These are phyloP conservation scores for Actinomortierella ambigua DNA, from an alignment of 371 early-diverging fungal genomes.

Conservation along the genomic window DNA sequence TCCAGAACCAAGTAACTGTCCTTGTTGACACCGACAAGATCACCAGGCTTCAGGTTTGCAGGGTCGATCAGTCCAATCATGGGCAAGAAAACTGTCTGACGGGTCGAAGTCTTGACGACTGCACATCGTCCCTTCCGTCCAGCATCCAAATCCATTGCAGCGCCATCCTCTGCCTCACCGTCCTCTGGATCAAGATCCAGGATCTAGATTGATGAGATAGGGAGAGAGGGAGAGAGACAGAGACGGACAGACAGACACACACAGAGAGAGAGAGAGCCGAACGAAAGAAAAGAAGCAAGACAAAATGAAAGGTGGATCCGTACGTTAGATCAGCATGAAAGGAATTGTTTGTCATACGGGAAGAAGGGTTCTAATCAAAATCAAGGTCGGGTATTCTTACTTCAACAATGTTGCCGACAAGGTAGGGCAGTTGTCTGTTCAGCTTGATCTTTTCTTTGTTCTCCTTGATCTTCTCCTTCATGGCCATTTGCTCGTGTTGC, in stretches of 20 bases:
- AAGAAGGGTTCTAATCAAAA: neutral
- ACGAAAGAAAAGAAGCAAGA: neutral
- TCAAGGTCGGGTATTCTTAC: constrained; percentile 48
- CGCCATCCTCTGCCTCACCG: constrained; percentile 91
- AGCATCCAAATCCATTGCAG: constrained; percentile 92
- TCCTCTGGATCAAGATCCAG: constrained; percentile 91
- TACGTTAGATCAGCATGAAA: neutral
- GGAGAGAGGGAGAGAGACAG: neutral
- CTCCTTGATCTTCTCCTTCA: constrained; percentile 96
- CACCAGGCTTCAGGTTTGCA: constrained; percentile 94
- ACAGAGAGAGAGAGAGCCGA: constrained; percentile 2
- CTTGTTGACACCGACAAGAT: constrained; percentile 99
- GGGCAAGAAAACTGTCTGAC: constrained; percentile 98
- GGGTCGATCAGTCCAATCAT: constrained; percentile 98
- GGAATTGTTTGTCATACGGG: neutral
- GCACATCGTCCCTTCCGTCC: constrained; percentile 97
- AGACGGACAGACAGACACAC: too few species aligned
- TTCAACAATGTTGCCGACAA: constrained; percentile 99
- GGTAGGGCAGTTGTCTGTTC: constrained; percentile 98
- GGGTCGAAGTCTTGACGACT: constrained; percentile 96
- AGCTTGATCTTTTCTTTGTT: constrained; percentile 99
- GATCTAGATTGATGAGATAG: constrained; percentile 67
- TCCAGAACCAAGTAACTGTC: constrained; percentile 99
- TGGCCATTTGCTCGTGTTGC: constrained; percentile 86
- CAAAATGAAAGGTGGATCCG: neutral